These are phyloP conservation scores for Jamesozyma jinghongensis DNA, from an alignment of 805 yeast genomes.

Conservation along the genomic window DNA sequence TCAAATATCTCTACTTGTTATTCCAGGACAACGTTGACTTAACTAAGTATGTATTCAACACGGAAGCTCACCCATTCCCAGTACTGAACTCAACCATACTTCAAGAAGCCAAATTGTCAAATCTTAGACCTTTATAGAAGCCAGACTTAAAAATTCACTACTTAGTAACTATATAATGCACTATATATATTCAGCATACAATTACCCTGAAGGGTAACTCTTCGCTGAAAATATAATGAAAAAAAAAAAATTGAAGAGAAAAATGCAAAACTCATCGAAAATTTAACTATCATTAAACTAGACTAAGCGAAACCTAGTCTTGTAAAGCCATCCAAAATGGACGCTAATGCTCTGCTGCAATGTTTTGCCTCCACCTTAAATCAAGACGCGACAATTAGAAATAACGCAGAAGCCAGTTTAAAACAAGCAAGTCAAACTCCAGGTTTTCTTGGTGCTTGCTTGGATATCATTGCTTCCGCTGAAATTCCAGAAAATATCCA, in stretches of 20 bases:
- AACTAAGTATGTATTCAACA: conserved; percentile 67
- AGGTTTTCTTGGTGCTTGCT: conserved; percentile 76
- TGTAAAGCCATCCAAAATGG: conserved; percentile 38
- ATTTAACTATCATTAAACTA: too few relatives aligned
- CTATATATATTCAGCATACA: too few relatives aligned
- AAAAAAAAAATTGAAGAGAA: background rate
- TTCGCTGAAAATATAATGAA: too few relatives aligned
- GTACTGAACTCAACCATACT: conserved; percentile 30
- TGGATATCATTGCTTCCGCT: conserved; percentile 56
- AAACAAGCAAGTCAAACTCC: conserved; percentile 46
- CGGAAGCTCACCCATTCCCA: conserved; percentile 95
- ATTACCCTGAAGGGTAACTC: too few relatives aligned
- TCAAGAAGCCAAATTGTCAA: conserved; percentile 13
- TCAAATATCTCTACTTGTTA: conserved; percentile 72
- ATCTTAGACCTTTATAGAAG: conserved; percentile 25
- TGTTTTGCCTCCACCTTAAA: conserved; percentile 75
- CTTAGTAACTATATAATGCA: too few relatives aligned
- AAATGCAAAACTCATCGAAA: background rate
- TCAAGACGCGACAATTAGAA: conserved; percentile 51
- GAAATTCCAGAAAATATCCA: conserved; percentile 46
- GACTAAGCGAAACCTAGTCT: background rate
- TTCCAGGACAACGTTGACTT: conserved; percentile 70
- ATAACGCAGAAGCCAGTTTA: conserved; percentile 61
- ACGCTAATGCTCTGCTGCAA: conserved; percentile 54
- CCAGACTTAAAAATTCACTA: too few relatives aligned